phyloP scores from a whole-genome alignment of 73 alveolate genomes.

The Tetrahymena elliotti region DNA sequence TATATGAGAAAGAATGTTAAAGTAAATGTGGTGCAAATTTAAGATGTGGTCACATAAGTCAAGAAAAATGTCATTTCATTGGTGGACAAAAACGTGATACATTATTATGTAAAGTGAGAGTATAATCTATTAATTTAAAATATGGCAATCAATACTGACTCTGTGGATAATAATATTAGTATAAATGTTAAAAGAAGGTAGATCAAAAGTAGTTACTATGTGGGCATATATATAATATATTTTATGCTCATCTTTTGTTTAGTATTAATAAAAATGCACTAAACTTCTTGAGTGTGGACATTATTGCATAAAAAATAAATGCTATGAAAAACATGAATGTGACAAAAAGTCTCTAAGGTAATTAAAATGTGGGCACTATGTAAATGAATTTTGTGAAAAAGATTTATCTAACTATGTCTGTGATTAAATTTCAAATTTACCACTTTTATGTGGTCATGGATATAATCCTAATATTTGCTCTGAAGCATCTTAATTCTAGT shows the following conservation, averaged over 20 bases:
- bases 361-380: neutral
- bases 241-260: neutral
- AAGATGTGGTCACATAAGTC: slow-evolving; percentile 38
- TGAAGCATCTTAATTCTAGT: neutral
- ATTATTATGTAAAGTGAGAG: neutral
- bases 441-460: neutral
- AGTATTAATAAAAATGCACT: neutral
- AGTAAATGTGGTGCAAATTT: slow-evolving; percentile 9
- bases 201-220: slow-evolving; percentile 43
- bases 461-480: neutral
- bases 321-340: neutral
- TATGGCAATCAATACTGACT: slow-evolving; percentile 5
- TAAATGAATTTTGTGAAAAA: neutral
- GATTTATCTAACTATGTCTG: neutral
- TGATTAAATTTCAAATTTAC: neutral
- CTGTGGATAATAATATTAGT: neutral
- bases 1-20: neutral
- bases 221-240: slow-evolving; percentile 26
- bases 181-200: slow-evolving; percentile 24
- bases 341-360: neutral
- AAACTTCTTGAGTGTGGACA: slow-evolving; percentile 42
- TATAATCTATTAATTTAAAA: neutral
- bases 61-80: neutral
- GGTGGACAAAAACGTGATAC: neutral
- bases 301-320: neutral